A percentile compares a stretch with the other conserved stretches of the same genome.
These are phyloP conservation scores for Botrytis aclada DNA, from an alignment of 2,329 filamentous ascomycete genomes.

Conservation along the genomic window DNA sequence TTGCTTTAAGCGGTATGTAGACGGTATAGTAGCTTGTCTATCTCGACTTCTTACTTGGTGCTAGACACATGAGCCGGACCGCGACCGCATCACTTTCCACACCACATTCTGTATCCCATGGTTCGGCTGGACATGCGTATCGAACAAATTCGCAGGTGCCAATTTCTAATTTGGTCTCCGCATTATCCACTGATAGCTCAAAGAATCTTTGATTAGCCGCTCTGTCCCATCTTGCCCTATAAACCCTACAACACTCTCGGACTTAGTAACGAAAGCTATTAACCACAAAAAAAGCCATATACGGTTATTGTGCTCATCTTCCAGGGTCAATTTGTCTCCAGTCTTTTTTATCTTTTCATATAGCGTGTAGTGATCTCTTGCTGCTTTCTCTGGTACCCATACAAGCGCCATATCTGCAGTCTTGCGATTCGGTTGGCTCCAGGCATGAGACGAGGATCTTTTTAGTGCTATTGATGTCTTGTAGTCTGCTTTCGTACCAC, in stretches of 20 bases:
- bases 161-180: constrained; percentile 34
- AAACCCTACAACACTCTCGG: constrained; percentile 27
- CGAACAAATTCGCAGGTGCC: constrained; percentile 10
- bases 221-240: constrained; percentile 34
- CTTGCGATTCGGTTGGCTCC: constrained; percentile 15
- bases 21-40: constrained; percentile 34
- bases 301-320: constrained; percentile 34
- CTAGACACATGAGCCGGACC: constrained; percentile 41
- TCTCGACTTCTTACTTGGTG: constrained; percentile 32
- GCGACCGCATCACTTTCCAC: constrained; percentile 44
- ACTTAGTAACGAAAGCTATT: constrained; percentile 30
- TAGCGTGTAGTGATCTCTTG: constrained; percentile 31
- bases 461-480: constrained; percentile 20
- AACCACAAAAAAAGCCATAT: constrained; percentile 39
- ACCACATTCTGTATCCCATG: constrained; percentile 32
- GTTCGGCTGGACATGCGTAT: constrained; percentile 42
- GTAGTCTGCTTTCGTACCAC: constrained; percentile 25
- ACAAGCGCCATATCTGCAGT: constrained; percentile 32
- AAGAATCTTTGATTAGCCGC: constrained; percentile 45
- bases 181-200: constrained; percentile 44
- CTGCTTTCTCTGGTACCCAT: constrained; percentile 33
- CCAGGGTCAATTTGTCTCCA: constrained; percentile 34
- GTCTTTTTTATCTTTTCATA: constrained; percentile 25
- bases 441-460: constrained; percentile 14
- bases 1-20: constrained; percentile 40